These are phyloP conservation scores for Zoysia japonica DNA, from an alignment of 176 grass and related monocot species.

Conservation along the genomic window DNA sequence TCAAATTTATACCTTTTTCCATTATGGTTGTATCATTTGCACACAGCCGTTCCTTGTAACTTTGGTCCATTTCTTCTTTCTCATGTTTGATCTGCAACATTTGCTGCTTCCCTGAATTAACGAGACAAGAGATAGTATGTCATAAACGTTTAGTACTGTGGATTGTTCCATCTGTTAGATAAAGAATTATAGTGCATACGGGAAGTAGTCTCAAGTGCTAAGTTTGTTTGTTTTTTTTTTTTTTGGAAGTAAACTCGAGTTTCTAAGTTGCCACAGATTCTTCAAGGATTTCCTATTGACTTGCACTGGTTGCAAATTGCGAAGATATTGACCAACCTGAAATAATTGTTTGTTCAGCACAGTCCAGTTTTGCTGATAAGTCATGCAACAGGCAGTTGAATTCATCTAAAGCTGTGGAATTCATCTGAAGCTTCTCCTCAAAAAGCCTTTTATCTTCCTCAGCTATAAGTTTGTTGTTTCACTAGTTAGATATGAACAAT, in stretches of 20 bases:
- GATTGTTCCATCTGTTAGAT: neutral
- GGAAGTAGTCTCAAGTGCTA: neutral
- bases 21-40: constrained; percentile 57
- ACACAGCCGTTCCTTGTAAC: constrained; percentile 53
- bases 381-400: constrained; percentile 58
- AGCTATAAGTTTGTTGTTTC: constrained; percentile 48
- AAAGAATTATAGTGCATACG: neutral
- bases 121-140: constrained; percentile 18
- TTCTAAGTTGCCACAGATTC: neutral
- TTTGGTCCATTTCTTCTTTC: constrained; percentile 76
- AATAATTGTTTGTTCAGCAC: constrained; percentile 55
- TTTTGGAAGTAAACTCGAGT: neutral
- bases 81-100: constrained; percentile 63
- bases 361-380: constrained; percentile 64
- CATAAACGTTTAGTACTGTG: constrained; percentile 10
- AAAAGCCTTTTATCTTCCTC: constrained; percentile 75
- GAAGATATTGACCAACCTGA: constrained; percentile 44
- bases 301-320: neutral
- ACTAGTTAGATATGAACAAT: constrained; percentile 37
- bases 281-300: neutral
- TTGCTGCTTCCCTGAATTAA: constrained; percentile 63
- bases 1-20: constrained; percentile 64
- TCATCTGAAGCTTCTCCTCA: constrained; percentile 64
- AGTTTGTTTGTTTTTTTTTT: too few species aligned
- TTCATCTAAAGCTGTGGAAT: constrained; percentile 73